A percentile compares a stretch with the other conserved stretches of the same genome.
phyloP scores from a whole-genome alignment of 371 early-diverging fungal species.

The Chytridiales sp. region DNA sequence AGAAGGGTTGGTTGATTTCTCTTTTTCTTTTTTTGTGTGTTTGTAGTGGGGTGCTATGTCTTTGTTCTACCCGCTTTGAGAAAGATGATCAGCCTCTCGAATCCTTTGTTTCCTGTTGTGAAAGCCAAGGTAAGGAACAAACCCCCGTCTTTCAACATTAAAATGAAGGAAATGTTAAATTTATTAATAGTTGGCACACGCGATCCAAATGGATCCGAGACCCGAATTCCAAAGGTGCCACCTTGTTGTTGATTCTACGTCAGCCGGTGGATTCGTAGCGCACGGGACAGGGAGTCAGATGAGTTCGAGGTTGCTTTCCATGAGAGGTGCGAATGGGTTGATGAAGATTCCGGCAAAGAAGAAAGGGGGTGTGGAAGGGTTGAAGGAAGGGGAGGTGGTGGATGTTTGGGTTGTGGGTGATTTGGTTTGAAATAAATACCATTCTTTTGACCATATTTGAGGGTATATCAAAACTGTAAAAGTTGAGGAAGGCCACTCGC shows the following conservation, averaged over 20 bases:
- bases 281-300: conserved; percentile 73
- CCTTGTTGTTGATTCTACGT: conserved; percentile 47
- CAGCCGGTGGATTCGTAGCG: conserved; percentile 48
- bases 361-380: conserved; percentile 8
- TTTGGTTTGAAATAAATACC: too few species aligned
- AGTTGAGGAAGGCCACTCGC: too few species aligned
- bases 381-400: conserved; percentile 24
- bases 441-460: too few species aligned
- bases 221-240: conserved; percentile 80
- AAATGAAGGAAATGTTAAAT: neutral
- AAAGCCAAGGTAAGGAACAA: conserved; percentile 59
- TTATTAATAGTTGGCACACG: conserved; percentile 45
- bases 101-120: conserved; percentile 48
- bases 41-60: conserved; percentile 74
- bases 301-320: conserved; percentile 77
- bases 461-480: too few species aligned
- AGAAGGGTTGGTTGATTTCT: neutral
- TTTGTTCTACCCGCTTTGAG: conserved; percentile 85
- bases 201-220: conserved; percentile 67
- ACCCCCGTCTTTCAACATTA: neutral
- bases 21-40: neutral
- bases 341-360: conserved; percentile 56
- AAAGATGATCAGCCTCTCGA: conserved; percentile 65
- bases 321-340: conserved; percentile 78
- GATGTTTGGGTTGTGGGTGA: conserved; percentile 27